Evolutionary conservation across 2,329 filamentous ascomycete genomes (phyloP).

Genomic region (Chrysosporium queenslandicum): DNA sequence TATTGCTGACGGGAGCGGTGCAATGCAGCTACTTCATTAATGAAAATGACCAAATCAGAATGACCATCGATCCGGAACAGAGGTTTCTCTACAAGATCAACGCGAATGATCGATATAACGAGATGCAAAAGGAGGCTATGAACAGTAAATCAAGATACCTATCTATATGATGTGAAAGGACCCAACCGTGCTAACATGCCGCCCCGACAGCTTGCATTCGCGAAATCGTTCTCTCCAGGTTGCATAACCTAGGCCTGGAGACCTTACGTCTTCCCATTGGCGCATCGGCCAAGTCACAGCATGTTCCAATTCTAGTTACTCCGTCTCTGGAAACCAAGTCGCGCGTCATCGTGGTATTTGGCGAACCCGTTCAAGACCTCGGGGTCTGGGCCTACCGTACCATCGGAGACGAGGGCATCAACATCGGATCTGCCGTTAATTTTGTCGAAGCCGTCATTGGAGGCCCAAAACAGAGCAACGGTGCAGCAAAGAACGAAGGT

Average conservation of each 20-base stretch:
- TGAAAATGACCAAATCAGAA: conserved; percentile 62
- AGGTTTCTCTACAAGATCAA: conserved; percentile 67
- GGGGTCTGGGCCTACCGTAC: conserved; percentile 64
- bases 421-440: conserved; percentile 59
- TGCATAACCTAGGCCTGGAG: conserved; percentile 51
- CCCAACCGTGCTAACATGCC: not conserved
- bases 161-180: not conserved
- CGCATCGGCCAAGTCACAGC: conserved; percentile 40
- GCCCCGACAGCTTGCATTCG: conserved; percentile 50
- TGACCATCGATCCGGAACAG: conserved; percentile 54
- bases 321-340: conserved; percentile 46
- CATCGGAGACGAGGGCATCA: conserved; percentile 54
- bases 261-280: conserved; percentile 54
- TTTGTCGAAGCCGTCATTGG: conserved; percentile 45
- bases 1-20: not conserved
- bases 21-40: conserved; percentile 64
- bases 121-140: conserved; percentile 62
- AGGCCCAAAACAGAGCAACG: not conserved
- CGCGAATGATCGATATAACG: conserved; percentile 66
- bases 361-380: conserved; percentile 60
- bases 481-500: conserved; percentile 6
- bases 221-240: conserved; percentile 51
- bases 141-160: conserved; percentile 48
- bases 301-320: conserved; percentile 60
- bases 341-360: conserved; percentile 64